Conservation (phyloP, 208 protist genomes). For the Leishmania martiniquensis region DNA sequence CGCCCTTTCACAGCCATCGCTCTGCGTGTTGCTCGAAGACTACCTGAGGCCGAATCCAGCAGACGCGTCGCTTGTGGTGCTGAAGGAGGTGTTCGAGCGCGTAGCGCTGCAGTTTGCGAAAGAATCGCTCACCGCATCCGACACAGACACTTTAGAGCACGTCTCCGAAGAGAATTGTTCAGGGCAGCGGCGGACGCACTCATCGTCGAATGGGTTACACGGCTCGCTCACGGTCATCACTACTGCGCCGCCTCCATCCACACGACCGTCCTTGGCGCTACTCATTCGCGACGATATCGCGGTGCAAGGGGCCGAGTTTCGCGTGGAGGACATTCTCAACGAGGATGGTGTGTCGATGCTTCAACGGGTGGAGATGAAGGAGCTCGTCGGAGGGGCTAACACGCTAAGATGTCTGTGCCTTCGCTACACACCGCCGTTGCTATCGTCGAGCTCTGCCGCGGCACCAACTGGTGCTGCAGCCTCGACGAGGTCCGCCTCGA, state of each 20-base stretch:
- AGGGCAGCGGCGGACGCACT: neutral
- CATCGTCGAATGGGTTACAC: neutral
- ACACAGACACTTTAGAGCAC: neutral
- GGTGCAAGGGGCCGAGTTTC: slow-evolving; percentile 20
- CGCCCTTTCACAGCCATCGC: slow-evolving; percentile 48
- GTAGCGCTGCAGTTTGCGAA: slow-evolving; percentile 20
- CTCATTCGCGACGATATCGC: slow-evolving; percentile 15
- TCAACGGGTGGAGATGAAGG: slow-evolving; percentile 16
- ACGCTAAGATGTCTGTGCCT: slow-evolving; percentile 16
- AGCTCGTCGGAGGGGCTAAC: slow-evolving; percentile 13
- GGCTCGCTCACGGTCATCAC: neutral
- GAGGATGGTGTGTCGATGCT: slow-evolving; percentile 23
- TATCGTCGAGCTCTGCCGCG: neutral
- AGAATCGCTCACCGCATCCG: neutral
- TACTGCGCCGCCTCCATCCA: neutral
- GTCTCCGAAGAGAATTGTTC: neutral
- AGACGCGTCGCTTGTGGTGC: slow-evolving; percentile 58
- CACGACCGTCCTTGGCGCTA: neutral
- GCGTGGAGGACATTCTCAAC: slow-evolving; percentile 28
- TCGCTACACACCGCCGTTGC: slow-evolving; percentile 18
- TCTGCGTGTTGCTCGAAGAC: slow-evolving; percentile 77
- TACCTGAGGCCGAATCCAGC: slow-evolving; percentile 48
- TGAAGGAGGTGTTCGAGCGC: slow-evolving; percentile 52
- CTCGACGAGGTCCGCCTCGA: neutral
- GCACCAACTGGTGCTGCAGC: neutral